Evolutionary conservation across 805 yeast genomes (phyloP), one percentile per base, ranked within the genome.

Genomic region (Phaffomyces antillensis): DNA sequence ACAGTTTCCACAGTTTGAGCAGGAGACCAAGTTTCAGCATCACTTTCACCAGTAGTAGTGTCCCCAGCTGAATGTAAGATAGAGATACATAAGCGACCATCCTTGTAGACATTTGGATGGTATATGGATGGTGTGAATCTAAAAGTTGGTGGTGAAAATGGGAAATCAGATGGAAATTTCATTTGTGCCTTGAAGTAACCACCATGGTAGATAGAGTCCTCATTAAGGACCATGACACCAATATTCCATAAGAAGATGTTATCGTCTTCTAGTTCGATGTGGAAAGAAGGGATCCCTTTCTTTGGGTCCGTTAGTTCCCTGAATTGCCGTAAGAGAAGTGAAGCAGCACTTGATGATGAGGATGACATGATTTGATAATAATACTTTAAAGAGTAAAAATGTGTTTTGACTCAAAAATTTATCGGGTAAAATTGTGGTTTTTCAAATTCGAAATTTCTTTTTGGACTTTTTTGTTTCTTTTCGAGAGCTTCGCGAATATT

Each of bases 81-180:
- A 42, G 96, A 87, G 49, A 90, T 89, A 71, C 98, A 91, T 39
- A 93, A 73, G 53, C 95, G 70, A 16, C 98, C 98, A 65, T 90
- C 96, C 49, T 87, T 77, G 67, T 91, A 91, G 44, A 91, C 95
- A 63, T 91, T 91, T 24, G 98, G 98, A 60, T 91, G 98, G 67
- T 81, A 90, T 54, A 91, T 86, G 37, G 96, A 83, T 13, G 97
- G 96, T 8, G 91, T 83, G 71, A 91, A 91, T 55, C 95, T 73
- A 69, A 89, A 91, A 33, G 84, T 79, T 37, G 98, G 99, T 26
- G 99, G 99, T 20, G 86, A 71, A 61, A 78, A 91, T 4, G 98
- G 99, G 67, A 83, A 91, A 64, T 89, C 96, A 20, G 72, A 66
- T 7, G 98, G 98, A 67, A 91, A 91, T 54, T 83, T 76, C 96